Evolutionary conservation across 768 basidiomycete genomes (phyloP).

Genomic region (Suillus subaureus): DNA sequence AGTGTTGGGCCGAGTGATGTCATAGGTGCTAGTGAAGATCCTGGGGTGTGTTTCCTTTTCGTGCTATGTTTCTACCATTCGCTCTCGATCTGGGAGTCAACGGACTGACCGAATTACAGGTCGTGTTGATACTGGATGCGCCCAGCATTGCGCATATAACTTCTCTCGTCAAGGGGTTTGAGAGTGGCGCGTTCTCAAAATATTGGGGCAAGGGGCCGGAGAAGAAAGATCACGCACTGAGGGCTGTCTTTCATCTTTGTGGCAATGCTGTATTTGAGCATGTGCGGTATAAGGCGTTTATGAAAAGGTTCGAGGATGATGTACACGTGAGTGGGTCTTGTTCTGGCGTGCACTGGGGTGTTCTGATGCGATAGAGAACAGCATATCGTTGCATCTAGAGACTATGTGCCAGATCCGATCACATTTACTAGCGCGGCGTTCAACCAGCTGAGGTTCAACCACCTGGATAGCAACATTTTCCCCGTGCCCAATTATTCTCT

Average conservation of each 20-base stretch:
- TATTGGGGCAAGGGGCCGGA: neutral
- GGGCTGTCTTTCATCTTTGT: neutral
- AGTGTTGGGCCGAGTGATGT: conserved; percentile 3
- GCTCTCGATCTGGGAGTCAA: neutral
- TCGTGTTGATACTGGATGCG: neutral
- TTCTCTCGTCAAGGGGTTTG: neutral
- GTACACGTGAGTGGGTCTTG: conserved; percentile 53
- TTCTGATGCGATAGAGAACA: neutral
- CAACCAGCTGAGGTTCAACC: neutral
- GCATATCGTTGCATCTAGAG: neutral
- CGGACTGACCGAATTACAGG: neutral
- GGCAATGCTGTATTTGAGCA: conserved; percentile 59
- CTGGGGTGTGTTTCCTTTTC: neutral
- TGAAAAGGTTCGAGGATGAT: conserved; percentile 62
- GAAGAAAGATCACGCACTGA: neutral
- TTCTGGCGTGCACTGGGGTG: neutral
- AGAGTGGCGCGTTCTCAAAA: neutral
- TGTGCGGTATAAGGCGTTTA: conserved; percentile 67
- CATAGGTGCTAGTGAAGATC: conserved; percentile 1
- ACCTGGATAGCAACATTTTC: neutral
- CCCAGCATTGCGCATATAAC: neutral
- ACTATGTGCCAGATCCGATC: neutral
- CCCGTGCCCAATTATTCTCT: conserved; percentile 1
- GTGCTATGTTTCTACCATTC: neutral
- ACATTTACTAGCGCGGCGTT: conserved; percentile 1